Conservation (phyloP, 2,329 filamentous ascomycete species). For the Microsporum canis region DNA sequence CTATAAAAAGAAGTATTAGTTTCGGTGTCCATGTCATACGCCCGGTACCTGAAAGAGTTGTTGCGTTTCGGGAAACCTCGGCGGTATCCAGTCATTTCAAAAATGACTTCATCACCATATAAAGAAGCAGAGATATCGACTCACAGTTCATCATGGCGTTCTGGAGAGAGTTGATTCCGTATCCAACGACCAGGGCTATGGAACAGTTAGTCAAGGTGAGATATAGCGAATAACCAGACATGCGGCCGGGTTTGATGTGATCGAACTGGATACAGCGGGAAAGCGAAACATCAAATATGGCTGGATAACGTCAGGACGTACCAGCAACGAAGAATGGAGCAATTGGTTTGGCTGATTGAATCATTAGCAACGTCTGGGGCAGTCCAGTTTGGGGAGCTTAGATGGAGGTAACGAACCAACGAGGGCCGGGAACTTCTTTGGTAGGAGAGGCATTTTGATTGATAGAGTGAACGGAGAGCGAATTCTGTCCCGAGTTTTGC, state of each 20-base stretch:
- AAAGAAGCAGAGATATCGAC: constrained; percentile 18
- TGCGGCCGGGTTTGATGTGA: neutral
- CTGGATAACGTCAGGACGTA: constrained; percentile 43
- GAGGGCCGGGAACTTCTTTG: constrained; percentile 73
- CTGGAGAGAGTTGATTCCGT: constrained; percentile 79
- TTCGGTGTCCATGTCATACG: neutral
- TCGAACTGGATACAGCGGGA: neutral
- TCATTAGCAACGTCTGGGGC: constrained; percentile 24
- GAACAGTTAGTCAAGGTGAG: constrained; percentile 1
- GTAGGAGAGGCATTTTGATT: constrained; percentile 64
- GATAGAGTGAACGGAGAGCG: neutral
- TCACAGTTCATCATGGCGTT: constrained; percentile 68
- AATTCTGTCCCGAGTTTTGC: neutral
- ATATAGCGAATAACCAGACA: neutral
- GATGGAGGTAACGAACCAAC: constrained; percentile 50
- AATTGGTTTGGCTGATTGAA: constrained; percentile 65
- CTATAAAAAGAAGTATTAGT: constrained; percentile 37
- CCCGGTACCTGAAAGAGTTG: neutral
- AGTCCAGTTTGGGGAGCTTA: constrained; percentile 14
- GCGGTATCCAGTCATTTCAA: neutral
- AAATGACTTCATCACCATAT: neutral
- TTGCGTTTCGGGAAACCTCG: neutral
- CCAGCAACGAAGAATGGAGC: constrained; percentile 89
- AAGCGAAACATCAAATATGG: neutral
- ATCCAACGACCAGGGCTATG: constrained; percentile 65